A percentile compares a stretch with the other conserved stretches of the same genome.
Evolutionary conservation across 495 filamentous ascomycete species (phyloP).

Genomic region (Pseudomonodictys pantanalensis): DNA sequence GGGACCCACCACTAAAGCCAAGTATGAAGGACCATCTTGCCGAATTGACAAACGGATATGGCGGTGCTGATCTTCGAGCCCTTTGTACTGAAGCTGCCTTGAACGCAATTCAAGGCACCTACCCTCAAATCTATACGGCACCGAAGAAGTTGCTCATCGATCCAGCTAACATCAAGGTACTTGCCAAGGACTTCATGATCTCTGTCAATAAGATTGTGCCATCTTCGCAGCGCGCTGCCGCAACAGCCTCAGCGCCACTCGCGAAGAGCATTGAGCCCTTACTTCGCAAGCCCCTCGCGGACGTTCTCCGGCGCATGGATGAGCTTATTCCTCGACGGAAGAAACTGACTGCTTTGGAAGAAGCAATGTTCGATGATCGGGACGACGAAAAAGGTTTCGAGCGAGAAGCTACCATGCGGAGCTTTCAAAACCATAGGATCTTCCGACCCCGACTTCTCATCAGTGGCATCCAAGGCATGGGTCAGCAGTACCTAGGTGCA

Average conservation of each 20-base stretch:
- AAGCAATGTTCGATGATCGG: slow-evolving; percentile 88
- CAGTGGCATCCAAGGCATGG: slow-evolving; percentile 78
- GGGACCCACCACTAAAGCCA: slow-evolving; percentile 72
- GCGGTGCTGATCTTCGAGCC: slow-evolving; percentile 89
- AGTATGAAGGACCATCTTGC: slow-evolving; percentile 81
- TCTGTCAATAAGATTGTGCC: slow-evolving; percentile 94
- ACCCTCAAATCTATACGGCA: slow-evolving; percentile 92
- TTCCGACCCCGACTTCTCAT: slow-evolving; percentile 86
- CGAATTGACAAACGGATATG: slow-evolving; percentile 89
- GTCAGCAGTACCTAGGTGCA: slow-evolving; percentile 85
- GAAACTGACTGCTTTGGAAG: slow-evolving; percentile 81
- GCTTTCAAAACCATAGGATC: slow-evolving; percentile 84
- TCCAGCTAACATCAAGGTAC: slow-evolving; percentile 74
- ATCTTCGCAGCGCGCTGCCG: slow-evolving; percentile 83
- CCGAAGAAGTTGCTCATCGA: slow-evolving; percentile 88
- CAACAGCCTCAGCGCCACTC: slow-evolving; percentile 75
- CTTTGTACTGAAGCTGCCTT: slow-evolving; percentile 96
- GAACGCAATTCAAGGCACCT: slow-evolving; percentile 94
- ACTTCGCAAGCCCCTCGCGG: slow-evolving; percentile 65
- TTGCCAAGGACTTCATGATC: slow-evolving; percentile 92
- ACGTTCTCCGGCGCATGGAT: slow-evolving; percentile 65
- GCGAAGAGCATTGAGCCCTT: slow-evolving; percentile 77
- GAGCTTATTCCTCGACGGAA: slow-evolving; percentile 79
- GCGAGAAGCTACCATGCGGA: slow-evolving; percentile 76
- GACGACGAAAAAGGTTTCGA: slow-evolving; percentile 74